These are phyloP conservation scores for Septoria petroselini DNA, from an alignment of 2,329 filamentous ascomycete species.

Conservation along the genomic window DNA sequence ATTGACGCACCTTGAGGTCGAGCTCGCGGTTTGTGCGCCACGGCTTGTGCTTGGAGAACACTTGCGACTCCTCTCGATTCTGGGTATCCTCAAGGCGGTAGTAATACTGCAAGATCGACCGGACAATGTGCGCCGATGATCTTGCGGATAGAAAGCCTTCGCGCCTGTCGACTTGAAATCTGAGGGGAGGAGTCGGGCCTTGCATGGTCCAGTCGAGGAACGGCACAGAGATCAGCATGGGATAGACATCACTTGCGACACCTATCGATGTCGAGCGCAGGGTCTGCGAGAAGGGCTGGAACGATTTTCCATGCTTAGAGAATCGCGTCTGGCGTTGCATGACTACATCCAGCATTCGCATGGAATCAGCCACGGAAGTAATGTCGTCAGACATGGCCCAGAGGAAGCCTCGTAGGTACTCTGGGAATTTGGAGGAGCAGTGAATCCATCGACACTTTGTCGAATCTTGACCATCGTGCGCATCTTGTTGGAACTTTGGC, in stretches of 20 bases:
- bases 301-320: constrained; percentile 46
- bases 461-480: constrained; percentile 31
- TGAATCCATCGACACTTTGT: constrained; percentile 45
- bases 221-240: constrained; percentile 43
- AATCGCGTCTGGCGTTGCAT: constrained; percentile 43
- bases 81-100: constrained; percentile 45
- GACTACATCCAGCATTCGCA: constrained; percentile 37
- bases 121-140: constrained; percentile 41
- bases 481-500: constrained; percentile 33
- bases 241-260: constrained; percentile 25
- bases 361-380: constrained; percentile 23
- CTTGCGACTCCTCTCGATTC: constrained; percentile 43
- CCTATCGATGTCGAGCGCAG: constrained; percentile 25
- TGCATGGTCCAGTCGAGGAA: constrained; percentile 45
- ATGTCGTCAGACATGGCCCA: constrained; percentile 29
- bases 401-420: constrained; percentile 35
- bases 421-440: constrained; percentile 43
- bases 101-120: constrained; percentile 45
- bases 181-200: constrained; percentile 39
- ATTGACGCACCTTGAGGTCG: constrained; percentile 44
- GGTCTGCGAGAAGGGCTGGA: constrained; percentile 43
- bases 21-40: constrained; percentile 44
- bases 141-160: constrained; percentile 43
- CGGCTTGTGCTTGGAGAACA: constrained; percentile 44
- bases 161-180: constrained; percentile 44